Base-by-base conservation (phyloP, 1,139 yeast species). In the Yamadazyma trypodendri region DNA sequence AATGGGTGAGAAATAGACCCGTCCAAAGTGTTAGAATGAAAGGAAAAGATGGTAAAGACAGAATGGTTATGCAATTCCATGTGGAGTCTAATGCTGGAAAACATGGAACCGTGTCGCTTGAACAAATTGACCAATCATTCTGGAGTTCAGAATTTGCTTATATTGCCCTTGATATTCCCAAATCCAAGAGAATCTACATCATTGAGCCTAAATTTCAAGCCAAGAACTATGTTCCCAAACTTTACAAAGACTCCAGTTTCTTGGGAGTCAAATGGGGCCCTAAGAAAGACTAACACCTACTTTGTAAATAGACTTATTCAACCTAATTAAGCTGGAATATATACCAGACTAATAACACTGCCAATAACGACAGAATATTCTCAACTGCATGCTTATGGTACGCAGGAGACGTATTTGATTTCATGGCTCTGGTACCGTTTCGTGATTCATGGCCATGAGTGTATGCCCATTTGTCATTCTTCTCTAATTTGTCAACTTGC, bases 1-100 rank as follows among this genome's bases (percentile, higher is more conserved):
- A 77, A 51, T 88, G 96, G 95, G 84, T 88, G 6, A 76, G 96
- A 63, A 86, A 85, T 55, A 79, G 96, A 62, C 96, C 96, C 1
- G 79, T 86, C 34, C 77, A 78, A 38, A 63, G 72, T 38, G 68
- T 79, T 42, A 71, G 80, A 46, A 54, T 60, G 59, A 64, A 60
- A 43, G 95, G 84, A 37, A 72, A 75, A 42, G 82, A 83, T 43
- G 95, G 95, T 2, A 77, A 81, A 47, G 95, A 86, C 47, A 94
- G 84, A 50, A 70, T 86, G 51, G 71, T 80, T 43, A 84, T 89
- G 95, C 81, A 83, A 57, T 89, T 89, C 61, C 90, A 84, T 54
- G 94, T 89, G 32, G 90, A 87, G 54, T 81, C 95, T 3, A 59
- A 58, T 32, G 53, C 51, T 18, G 75, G 75, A 1, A 51, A 44